Percentiles rank a stretch among this genome's conserved stretches.
phyloP scores from a whole-genome alignment of 768 basidiomycete species.

The Lyophyllum semitale region DNA sequence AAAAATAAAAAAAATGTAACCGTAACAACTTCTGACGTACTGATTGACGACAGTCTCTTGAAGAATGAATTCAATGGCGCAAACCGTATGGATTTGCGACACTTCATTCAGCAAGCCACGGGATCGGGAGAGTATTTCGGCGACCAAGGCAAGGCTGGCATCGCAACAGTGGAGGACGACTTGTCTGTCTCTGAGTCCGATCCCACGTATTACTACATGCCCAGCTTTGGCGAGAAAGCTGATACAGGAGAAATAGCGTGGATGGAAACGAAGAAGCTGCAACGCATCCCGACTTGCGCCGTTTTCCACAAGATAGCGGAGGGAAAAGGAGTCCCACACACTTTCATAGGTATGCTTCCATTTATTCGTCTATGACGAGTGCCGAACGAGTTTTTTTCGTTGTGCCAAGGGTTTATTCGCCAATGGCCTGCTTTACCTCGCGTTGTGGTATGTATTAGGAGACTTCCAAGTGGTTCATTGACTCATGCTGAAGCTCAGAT shows the following conservation, averaged over 20 bases:
- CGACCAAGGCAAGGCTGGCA: neutral
- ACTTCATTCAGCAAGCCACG: slow-evolving; percentile 50
- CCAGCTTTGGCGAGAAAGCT: slow-evolving; percentile 14
- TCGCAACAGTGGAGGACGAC: slow-evolving; percentile 10
- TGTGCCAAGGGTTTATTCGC: slow-evolving; percentile 55
- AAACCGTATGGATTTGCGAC: slow-evolving; percentile 54
- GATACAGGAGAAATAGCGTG: slow-evolving; percentile 21
- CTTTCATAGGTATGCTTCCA: slow-evolving; percentile 47
- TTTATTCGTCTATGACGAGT: neutral
- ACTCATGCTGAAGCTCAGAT: slow-evolving; percentile 36
- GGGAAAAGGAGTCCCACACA: slow-evolving; percentile 62
- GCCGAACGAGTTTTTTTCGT: neutral
- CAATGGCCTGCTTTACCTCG: slow-evolving; percentile 73
- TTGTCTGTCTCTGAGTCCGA: slow-evolving; percentile 1
- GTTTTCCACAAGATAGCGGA: slow-evolving; percentile 58
- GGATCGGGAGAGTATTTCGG: too few relatives aligned
- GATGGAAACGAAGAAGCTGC: slow-evolving; percentile 26
- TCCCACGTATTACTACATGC: slow-evolving; percentile 17
- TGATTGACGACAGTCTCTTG: slow-evolving; percentile 55
- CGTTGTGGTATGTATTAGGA: slow-evolving; percentile 48
- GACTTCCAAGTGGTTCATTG: neutral
- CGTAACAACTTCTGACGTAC: too few relatives aligned
- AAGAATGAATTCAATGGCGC: slow-evolving; percentile 61
- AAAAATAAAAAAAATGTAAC: too few relatives aligned
- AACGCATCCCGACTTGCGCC: slow-evolving; percentile 52